These are phyloP conservation scores for Pedinophyceae sp. DNA, from an alignment of 139 green algal species.

Conservation along the genomic window DNA sequence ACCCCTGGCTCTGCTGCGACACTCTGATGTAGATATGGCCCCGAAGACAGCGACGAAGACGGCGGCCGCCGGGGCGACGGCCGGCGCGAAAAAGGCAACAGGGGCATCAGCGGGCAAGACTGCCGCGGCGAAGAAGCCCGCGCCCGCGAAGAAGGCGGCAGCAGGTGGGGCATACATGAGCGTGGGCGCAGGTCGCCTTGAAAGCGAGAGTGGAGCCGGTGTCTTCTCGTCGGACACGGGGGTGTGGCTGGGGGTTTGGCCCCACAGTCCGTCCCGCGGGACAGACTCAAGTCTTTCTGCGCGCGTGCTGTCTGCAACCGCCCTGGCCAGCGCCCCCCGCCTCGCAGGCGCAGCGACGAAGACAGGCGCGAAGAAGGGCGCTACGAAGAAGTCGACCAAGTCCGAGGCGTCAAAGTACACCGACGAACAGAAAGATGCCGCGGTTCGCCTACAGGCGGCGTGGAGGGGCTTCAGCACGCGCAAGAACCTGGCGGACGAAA, in stretches of 20 bases:
- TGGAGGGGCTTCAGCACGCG: no score
- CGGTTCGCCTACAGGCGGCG: no score
- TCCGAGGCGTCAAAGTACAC: not conserved
- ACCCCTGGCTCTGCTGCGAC: no score
- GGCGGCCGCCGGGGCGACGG: not conserved
- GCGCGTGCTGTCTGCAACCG: not conserved
- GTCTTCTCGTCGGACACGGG: not conserved
- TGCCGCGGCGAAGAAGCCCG: not conserved
- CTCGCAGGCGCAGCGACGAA: not conserved
- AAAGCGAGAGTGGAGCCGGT: not conserved
- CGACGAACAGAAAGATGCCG: no score
- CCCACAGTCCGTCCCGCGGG: not conserved
- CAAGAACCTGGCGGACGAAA: conserved; percentile 17
- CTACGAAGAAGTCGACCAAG: not conserved
- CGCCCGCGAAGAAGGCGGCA: not conserved
- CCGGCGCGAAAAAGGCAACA: not conserved
- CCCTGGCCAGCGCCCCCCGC: not conserved
- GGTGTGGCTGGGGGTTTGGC: not conserved
- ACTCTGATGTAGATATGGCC: no score
- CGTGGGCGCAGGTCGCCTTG: not conserved
- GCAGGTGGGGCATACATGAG: not conserved
- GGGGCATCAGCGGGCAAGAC: not conserved
- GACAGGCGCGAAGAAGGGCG: not conserved
- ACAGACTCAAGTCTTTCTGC: not conserved
- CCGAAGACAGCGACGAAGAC: not conserved